Evolutionary conservation across 192 early-diverging fungal genomes (phyloP).

Genomic region (Pilaira anomala): DNA sequence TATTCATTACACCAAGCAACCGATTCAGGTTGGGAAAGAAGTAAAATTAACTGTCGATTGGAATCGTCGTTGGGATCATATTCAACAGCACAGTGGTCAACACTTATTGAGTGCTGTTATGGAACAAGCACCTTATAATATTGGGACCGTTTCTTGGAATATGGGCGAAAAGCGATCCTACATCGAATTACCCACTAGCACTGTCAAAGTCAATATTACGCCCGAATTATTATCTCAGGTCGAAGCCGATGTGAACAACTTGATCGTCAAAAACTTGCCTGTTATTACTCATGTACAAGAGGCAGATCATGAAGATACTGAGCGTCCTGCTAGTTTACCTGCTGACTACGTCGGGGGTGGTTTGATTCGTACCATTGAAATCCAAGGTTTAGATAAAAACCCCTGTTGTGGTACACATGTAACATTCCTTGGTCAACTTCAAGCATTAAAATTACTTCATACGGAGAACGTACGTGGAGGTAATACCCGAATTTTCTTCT

Average conservation of each 20-base stretch:
- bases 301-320: constrained; percentile 43
- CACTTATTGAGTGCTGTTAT: constrained; percentile 69
- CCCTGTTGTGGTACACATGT: constrained; percentile 79
- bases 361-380: constrained; percentile 46
- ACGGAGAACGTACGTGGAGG: constrained; percentile 62
- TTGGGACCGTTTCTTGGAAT: constrained; percentile 66
- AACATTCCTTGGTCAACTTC: constrained; percentile 54
- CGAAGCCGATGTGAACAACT: constrained; percentile 52
- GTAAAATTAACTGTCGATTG: constrained; percentile 61
- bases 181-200: constrained; percentile 54
- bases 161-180: constrained; percentile 54
- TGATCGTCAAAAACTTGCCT: constrained; percentile 50
- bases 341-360: constrained; percentile 47
- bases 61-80: constrained; percentile 64
- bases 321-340: constrained; percentile 49
- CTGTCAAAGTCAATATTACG: constrained; percentile 29
- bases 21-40: constrained; percentile 42
- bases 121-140: constrained; percentile 52
- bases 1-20: constrained; percentile 54
- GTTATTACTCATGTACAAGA: constrained; percentile 30
- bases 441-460: constrained; percentile 60
- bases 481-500: constrained; percentile 66
- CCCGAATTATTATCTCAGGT: constrained; percentile 44
- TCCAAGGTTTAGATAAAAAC: constrained; percentile 53
- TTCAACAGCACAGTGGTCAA: constrained; percentile 78